Conservation (phyloP, 2,329 filamentous ascomycete genomes). For the Gnomoniopsis sp. region DNA sequence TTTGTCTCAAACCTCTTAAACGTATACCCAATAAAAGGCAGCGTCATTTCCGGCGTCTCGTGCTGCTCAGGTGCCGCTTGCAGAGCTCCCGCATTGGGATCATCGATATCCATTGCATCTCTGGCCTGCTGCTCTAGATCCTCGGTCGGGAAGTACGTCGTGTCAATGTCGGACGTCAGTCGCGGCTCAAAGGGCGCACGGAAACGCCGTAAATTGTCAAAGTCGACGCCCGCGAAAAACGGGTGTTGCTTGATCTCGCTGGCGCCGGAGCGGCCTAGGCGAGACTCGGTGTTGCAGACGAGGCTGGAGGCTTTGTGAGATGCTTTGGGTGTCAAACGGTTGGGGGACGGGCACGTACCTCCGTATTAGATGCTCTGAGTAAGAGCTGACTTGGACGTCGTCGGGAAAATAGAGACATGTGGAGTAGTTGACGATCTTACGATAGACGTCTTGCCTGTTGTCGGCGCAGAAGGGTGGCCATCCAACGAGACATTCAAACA, state of each 20-base stretch:
- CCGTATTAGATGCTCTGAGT: conserved; percentile 69
- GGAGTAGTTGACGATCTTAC: conserved; percentile 78
- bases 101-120: conserved; percentile 13
- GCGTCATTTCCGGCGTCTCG: conserved; percentile 21
- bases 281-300: conserved; percentile 68
- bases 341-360: conserved; percentile 44
- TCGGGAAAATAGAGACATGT: conserved; percentile 73
- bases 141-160: conserved; percentile 75
- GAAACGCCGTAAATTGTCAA: conserved; percentile 68
- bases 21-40: conserved; percentile 24
- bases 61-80: conserved; percentile 10
- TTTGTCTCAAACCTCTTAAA: conserved; percentile 24
- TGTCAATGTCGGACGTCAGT: conserved; percentile 69
- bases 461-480: conserved; percentile 83
- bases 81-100: neutral
- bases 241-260: conserved; percentile 71
- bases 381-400: conserved; percentile 64
- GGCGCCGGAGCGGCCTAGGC: conserved; percentile 66
- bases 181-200: conserved; percentile 74
- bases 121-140: conserved; percentile 60
- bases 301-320: conserved; percentile 44
- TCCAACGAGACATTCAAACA: conserved; percentile 81
- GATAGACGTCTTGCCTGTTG: conserved; percentile 72
- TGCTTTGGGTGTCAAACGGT: neutral
- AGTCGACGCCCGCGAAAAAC: conserved; percentile 75